Conservation (phyloP, 345 rosid genomes). For the Eucalyptus cloeziana region DNA sequence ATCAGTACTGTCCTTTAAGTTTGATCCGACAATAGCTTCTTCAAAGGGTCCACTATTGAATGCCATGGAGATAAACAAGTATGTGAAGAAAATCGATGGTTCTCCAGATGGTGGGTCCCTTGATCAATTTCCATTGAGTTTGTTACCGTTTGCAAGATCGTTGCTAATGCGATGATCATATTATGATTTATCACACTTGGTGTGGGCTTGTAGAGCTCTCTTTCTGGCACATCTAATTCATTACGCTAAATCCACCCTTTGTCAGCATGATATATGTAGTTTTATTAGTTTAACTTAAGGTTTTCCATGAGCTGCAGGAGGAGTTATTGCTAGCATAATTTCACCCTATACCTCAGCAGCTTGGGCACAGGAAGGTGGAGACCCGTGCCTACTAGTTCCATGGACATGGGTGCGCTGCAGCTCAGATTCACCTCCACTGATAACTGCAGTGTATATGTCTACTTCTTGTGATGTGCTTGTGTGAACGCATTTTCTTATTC, state of each 20-base stretch:
- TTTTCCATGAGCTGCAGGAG: conserved; percentile 39
- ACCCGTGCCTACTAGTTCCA: conserved; percentile 85
- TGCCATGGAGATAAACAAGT: conserved; percentile 84
- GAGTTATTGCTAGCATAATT: conserved; percentile 35
- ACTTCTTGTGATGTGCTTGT: not conserved
- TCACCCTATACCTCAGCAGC: conserved; percentile 38
- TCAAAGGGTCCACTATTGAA: conserved; percentile 83
- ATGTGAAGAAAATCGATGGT: conserved; percentile 66
- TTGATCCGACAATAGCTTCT: conserved; percentile 76
- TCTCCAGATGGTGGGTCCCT: conserved; percentile 58
- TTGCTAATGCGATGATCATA: not conserved
- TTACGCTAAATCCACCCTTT: not conserved
- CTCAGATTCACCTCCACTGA: conserved; percentile 50
- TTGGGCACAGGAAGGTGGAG: conserved; percentile 97
- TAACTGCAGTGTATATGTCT: conserved; percentile 46
- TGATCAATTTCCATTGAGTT: not conserved
- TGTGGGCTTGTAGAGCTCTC: not conserved
- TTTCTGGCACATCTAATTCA: not conserved
- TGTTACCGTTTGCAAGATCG: not conserved
- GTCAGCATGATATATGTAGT: not conserved
- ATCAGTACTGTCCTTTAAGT: conserved; percentile 65
- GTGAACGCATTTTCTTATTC: not conserved
- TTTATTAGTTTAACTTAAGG: not conserved
- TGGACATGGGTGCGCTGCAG: conserved; percentile 91
- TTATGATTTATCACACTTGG: not conserved